Percentiles rank a stretch among this genome's conserved stretches.
These are phyloP conservation scores for Saccharomycopsis oosterbeekiorum DNA, from an alignment of 805 yeast genomes.

Conservation along the genomic window DNA sequence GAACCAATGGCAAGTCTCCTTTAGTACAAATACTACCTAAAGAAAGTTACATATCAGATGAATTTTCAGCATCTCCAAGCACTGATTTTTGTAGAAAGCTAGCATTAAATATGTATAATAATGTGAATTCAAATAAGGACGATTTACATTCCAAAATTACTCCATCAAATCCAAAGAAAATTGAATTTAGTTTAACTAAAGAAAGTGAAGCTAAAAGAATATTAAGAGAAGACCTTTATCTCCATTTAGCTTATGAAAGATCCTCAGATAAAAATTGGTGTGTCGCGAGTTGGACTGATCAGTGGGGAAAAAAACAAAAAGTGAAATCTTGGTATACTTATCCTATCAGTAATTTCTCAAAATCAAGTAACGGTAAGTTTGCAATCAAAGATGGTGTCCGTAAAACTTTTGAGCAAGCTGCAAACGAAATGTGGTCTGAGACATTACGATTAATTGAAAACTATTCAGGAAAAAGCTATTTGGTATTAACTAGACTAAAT, in stretches of 20 bases:
- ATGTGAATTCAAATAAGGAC: constrained; percentile 33
- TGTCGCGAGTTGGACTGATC: constrained; percentile 84
- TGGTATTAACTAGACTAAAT: constrained; percentile 60
- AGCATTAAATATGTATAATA: constrained; percentile 48
- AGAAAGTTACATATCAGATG: not conserved
- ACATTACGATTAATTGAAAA: constrained; percentile 36
- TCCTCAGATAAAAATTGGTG: constrained; percentile 79
- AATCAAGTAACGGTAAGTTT: constrained; percentile 1
- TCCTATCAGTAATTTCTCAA: constrained; percentile 21
- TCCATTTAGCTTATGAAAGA: constrained; percentile 80
- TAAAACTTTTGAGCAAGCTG: constrained; percentile 40
- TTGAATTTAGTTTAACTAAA: constrained; percentile 35
- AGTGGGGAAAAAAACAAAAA: constrained; percentile 53
- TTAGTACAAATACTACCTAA: not conserved
- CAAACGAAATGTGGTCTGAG: constrained; percentile 57
- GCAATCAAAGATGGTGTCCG: constrained; percentile 10
- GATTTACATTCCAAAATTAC: constrained; percentile 31
- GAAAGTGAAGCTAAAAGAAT: constrained; percentile 29
- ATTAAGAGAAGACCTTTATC: constrained; percentile 57
- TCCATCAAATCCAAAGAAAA: constrained; percentile 32
- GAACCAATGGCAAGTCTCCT: not conserved
- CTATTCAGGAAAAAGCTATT: constrained; percentile 45
- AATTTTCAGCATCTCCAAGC: constrained; percentile 20
- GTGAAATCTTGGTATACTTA: constrained; percentile 57
- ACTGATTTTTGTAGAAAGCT: constrained; percentile 28